These are phyloP conservation scores for Falciphora oryzae DNA, from an alignment of 2,329 filamentous ascomycete genomes.

Conservation along the genomic window DNA sequence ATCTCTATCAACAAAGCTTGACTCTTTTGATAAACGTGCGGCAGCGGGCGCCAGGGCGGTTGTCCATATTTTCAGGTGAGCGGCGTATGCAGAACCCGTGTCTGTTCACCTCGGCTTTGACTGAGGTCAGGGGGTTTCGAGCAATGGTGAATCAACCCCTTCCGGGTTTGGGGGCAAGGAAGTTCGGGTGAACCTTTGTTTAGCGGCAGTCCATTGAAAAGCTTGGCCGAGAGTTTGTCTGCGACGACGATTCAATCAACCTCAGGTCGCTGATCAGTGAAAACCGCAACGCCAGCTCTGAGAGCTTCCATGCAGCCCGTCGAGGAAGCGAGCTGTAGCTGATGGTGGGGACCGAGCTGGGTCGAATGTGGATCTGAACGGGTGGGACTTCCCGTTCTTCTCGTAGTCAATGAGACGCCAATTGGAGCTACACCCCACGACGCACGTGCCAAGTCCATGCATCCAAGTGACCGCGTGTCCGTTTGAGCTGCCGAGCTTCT, in stretches of 20 bases:
- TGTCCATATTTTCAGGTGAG: neutral
- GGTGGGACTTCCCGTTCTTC: neutral
- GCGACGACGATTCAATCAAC: too few relatives aligned
- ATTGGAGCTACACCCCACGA: neutral
- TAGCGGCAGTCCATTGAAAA: neutral
- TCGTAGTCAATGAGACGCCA: neutral
- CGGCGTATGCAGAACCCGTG: neutral
- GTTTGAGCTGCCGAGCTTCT: slow-evolving; percentile 6
- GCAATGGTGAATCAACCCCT: too few relatives aligned
- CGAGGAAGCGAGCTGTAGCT: neutral
- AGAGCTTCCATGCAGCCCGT: neutral
- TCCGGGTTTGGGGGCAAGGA: too few relatives aligned
- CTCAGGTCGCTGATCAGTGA: too few relatives aligned
- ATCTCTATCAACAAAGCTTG: neutral
- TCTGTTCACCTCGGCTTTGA: too few relatives aligned
- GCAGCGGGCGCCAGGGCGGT: neutral
- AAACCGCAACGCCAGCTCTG: too few relatives aligned
- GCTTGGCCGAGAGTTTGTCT: too few relatives aligned
- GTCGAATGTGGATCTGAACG: neutral
- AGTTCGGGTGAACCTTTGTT: neutral
- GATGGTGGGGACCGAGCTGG: neutral
- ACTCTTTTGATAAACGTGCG: neutral
- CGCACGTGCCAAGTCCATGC: neutral
- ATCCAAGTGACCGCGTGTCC: slow-evolving; percentile 11
- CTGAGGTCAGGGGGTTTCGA: too few relatives aligned